A percentile compares a stretch with the other conserved stretches of the same genome.
Conservation (phyloP, 176 grass and related monocot genomes). For the Carex littledalei region DNA sequence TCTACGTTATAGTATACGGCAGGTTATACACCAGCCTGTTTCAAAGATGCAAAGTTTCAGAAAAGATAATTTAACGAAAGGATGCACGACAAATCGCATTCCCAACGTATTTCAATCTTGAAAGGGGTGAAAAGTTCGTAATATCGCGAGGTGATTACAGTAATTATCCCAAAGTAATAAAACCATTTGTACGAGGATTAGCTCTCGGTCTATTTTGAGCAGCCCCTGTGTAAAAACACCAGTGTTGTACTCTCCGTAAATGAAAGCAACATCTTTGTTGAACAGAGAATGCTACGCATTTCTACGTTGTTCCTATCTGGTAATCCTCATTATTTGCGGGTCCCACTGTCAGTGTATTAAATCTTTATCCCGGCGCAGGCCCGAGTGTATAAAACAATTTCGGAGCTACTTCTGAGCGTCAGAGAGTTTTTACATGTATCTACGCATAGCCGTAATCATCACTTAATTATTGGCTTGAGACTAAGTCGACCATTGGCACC, state of each 20-base stretch:
- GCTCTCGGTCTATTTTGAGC: neutral
- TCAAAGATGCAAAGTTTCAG: neutral
- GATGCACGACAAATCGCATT: neutral
- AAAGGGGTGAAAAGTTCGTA: neutral
- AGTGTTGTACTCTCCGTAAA: neutral
- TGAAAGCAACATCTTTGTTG: neutral
- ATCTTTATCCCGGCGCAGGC: neutral
- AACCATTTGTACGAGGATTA: conserved; percentile 9
- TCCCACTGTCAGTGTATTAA: neutral
- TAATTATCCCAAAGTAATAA: neutral
- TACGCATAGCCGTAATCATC: neutral
- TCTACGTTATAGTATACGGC: neutral
- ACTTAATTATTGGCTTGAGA: neutral
- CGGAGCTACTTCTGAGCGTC: neutral
- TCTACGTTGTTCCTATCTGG: neutral
- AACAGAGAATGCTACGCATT: neutral
- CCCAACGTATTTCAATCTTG: neutral
- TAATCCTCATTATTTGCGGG: neutral
- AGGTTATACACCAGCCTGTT: neutral
- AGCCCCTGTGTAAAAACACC: neutral
- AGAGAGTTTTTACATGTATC: neutral
- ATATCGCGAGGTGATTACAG: neutral
- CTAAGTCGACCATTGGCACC: neutral
- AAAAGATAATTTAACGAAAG: neutral
- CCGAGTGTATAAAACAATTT: neutral